Conservation (phyloP, 805 yeast species). For the Candida maltosa region DNA sequence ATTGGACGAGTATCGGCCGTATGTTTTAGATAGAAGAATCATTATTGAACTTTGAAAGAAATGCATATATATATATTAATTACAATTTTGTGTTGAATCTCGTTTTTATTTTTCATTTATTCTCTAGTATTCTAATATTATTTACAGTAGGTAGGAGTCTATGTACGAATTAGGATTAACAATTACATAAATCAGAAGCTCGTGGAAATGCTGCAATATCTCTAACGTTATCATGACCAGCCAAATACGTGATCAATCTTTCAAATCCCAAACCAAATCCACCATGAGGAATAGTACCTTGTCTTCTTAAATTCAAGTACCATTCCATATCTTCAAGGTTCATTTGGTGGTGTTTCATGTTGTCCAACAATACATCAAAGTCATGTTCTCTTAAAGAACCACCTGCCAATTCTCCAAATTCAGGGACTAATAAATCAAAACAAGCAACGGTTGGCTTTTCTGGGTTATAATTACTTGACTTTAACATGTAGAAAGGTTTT, state of each 20-base stretch:
- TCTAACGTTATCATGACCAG: conserved; percentile 73
- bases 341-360: conserved; percentile 57
- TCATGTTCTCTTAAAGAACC: conserved; percentile 89
- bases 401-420: conserved; percentile 89
- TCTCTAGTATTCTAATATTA: no score
- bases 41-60: no score
- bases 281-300: conserved; percentile 90
- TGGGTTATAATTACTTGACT: conserved; percentile 30
- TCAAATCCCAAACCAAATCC: conserved; percentile 97
- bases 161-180: no score
- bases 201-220: conserved; percentile 90
- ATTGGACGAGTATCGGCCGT: no score
- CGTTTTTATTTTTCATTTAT: no score
- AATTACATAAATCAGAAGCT: conserved; percentile 43
- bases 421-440: conserved; percentile 85
- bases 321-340: conserved; percentile 61
- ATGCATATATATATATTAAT: no score
- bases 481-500: conserved; percentile 92
- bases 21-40: no score
- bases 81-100: no score
- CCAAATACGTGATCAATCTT: conserved; percentile 69
- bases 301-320: conserved; percentile 71
- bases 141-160: no score
- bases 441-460: conserved; percentile 71
- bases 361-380: conserved; percentile 41